phyloP scores from a whole-genome alignment of 257 asterid genomes.

The Solanum sejunctum region DNA sequence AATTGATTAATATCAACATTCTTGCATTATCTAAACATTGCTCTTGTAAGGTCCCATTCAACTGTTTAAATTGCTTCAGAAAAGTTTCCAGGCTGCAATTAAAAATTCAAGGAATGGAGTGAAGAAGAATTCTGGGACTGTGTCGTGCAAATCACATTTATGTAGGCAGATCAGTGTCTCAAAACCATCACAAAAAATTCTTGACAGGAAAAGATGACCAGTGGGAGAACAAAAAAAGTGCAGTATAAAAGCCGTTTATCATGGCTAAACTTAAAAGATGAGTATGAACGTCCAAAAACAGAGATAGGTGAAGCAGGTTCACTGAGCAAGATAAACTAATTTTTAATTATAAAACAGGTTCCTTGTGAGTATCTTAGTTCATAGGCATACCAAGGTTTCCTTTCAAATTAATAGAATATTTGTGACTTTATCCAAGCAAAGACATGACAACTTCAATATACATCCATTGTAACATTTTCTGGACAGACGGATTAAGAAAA shows the following conservation, averaged over 20 bases:
- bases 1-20: background rate
- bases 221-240: background rate
- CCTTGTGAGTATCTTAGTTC: background rate
- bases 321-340: background rate
- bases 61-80: constrained; percentile 6
- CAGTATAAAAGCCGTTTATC: background rate
- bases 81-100: constrained; percentile 29
- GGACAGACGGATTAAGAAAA: background rate
- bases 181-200: background rate
- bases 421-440: background rate
- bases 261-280: background rate
- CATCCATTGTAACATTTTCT: background rate
- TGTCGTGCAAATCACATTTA: background rate
- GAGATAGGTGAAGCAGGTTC: background rate
- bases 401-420: background rate
- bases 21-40: background rate
- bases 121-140: background rate
- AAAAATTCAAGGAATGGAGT: background rate
- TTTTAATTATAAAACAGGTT: background rate
- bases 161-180: background rate
- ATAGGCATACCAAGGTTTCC: background rate
- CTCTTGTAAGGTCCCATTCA: background rate
- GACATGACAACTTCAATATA: background rate
- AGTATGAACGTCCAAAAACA: background rate
- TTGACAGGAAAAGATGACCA: background rate